A percentile compares a stretch with the other conserved stretches of the same genome.
These are phyloP conservation scores for Clonostachys byssicola DNA, from an alignment of 2,329 filamentous ascomycete genomes.

Conservation along the genomic window DNA sequence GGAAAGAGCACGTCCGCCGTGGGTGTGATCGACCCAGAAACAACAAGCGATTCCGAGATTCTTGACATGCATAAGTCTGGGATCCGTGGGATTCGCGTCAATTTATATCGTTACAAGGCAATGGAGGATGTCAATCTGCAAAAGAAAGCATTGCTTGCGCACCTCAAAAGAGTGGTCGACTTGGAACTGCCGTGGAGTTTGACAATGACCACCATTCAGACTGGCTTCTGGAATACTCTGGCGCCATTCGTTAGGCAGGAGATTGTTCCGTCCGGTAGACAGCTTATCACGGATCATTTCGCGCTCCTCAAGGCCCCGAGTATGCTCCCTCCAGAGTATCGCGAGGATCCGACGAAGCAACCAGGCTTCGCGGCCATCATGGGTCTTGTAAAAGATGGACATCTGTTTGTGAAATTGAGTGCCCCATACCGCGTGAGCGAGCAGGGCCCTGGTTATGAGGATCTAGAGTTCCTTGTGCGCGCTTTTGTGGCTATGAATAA, in stretches of 20 bases:
- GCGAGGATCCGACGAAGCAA: conserved; percentile 15
- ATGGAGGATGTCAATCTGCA: conserved; percentile 28
- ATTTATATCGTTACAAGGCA: conserved; percentile 25
- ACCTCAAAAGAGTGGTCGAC: conserved; percentile 10
- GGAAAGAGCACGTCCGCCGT: conserved; percentile 10
- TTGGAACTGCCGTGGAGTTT: background rate
- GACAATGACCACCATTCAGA: background rate
- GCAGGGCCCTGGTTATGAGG: conserved; percentile 18
- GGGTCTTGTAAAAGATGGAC: conserved; percentile 18
- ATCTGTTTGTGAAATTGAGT: conserved; percentile 28
- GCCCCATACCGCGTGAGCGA: conserved; percentile 27
- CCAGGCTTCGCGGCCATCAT: conserved; percentile 6
- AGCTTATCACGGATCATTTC: conserved; percentile 29
- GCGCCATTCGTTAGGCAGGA: background rate
- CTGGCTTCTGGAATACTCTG: background rate
- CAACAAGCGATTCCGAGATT: background rate
- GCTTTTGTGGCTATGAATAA: conserved; percentile 24
- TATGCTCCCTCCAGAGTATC: conserved; percentile 16
- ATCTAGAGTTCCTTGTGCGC: conserved; percentile 20
- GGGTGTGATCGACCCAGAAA: background rate
- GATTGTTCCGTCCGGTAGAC: background rate
- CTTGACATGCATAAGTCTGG: conserved; percentile 11
- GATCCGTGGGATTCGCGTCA: conserved; percentile 25
- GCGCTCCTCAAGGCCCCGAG: conserved; percentile 24
- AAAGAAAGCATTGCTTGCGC: conserved; percentile 19